phyloP scores from a whole-genome alignment of 495 filamentous ascomycete genomes.

The Aspergillus avenaceus region DNA sequence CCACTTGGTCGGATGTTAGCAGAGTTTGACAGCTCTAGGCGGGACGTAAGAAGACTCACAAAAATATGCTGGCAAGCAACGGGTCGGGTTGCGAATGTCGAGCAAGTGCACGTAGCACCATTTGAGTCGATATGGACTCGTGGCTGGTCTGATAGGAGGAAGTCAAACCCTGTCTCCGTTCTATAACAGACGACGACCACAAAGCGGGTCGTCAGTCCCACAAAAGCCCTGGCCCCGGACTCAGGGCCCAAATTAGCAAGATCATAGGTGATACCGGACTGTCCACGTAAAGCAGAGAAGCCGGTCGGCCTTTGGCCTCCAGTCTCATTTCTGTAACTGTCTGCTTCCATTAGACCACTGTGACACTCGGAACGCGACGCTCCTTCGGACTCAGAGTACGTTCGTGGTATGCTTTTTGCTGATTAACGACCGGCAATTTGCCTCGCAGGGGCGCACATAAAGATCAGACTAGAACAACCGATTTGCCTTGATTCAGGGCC shows the following conservation, averaged over 20 bases:
- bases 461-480: neutral
- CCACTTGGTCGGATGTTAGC: constrained; percentile 27
- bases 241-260: constrained; percentile 30
- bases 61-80: constrained; percentile 45
- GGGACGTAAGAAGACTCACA: constrained; percentile 22
- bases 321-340: constrained; percentile 17
- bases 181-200: constrained; percentile 33
- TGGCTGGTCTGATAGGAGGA: constrained; percentile 32
- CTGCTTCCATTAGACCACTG: constrained; percentile 2
- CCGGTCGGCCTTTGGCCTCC: constrained; percentile 17
- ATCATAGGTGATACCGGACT: constrained; percentile 43
- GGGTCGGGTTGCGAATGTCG: constrained; percentile 24
- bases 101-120: constrained; percentile 35
- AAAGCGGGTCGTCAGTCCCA: constrained; percentile 33
- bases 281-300: constrained; percentile 24
- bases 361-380: constrained; percentile 10
- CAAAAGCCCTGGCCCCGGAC: constrained; percentile 30
- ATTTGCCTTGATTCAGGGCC: neutral
- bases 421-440: constrained; percentile 40
- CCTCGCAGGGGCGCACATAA: constrained; percentile 39
- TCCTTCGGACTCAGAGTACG: constrained; percentile 20
- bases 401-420: constrained; percentile 28
- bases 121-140: constrained; percentile 27
- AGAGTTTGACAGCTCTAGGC: neutral
- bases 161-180: constrained; percentile 29